phyloP scores from a whole-genome alignment of 257 asterid species.

The Solanum appendiculatum region DNA sequence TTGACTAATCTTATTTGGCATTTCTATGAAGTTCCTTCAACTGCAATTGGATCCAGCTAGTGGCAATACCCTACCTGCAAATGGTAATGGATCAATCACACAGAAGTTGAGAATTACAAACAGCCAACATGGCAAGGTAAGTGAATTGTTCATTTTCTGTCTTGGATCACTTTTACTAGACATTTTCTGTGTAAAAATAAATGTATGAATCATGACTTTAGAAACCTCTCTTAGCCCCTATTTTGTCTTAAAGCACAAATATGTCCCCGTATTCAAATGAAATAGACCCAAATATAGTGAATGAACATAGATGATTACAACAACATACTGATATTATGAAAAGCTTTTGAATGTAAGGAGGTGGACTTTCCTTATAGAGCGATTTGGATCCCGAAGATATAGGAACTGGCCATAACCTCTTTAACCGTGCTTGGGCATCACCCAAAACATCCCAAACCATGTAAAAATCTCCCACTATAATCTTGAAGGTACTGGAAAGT shows the following conservation, averaged over 20 bases:
- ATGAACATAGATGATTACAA: not conserved
- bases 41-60: conserved; percentile 95
- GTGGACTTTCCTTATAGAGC: not conserved
- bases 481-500: not conserved
- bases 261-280: not conserved
- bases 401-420: not conserved
- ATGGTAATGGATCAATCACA: conserved; percentile 54
- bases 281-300: not conserved
- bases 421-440: not conserved
- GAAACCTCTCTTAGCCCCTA: not conserved
- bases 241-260: not conserved
- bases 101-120: conserved; percentile 76
- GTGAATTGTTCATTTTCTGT: not conserved
- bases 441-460: not conserved
- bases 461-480: not conserved
- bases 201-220: not conserved
- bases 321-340: not conserved
- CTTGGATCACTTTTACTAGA: not conserved
- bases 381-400: not conserved
- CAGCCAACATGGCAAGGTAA: conserved; percentile 93
- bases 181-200: not conserved
- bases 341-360: not conserved
- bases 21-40: conserved; percentile 71
- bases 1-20: not conserved
- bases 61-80: conserved; percentile 62